Evolutionary conservation across 371 early-diverging fungal species (phyloP).

Genomic region (Fennellomyces sp.): DNA sequence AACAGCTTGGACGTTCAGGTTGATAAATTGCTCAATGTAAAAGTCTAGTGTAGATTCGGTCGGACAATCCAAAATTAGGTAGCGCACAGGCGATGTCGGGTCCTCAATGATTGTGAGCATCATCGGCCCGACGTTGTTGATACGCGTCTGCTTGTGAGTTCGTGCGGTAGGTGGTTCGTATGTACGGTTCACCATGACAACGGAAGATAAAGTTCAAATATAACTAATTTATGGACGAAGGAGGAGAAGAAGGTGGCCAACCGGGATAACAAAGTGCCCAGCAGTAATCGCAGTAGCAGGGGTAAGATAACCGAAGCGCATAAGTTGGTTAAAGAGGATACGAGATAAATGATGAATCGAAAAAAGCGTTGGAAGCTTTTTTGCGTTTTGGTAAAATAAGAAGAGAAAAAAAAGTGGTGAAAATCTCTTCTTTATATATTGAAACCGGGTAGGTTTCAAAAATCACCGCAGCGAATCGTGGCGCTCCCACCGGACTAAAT

Average conservation of each 20-base stretch:
- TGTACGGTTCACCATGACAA: conserved; percentile 10
- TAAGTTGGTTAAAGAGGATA: not conserved
- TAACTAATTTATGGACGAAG: not conserved
- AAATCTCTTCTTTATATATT: not conserved
- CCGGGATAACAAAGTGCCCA: conserved; percentile 3
- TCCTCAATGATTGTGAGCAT: conserved; percentile 27
- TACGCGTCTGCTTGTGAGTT: conserved; percentile 5
- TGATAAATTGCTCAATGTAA: conserved; percentile 77
- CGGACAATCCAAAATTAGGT: conserved; percentile 90
- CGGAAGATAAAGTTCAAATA: not conserved
- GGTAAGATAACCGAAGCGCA: conserved; percentile 1
- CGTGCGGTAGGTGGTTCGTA: conserved; percentile 9
- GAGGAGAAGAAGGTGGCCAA: conserved; percentile 2
- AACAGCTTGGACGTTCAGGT: conserved; percentile 79
- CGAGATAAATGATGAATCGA: not conserved
- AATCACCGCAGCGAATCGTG: not conserved
- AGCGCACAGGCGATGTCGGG: conserved; percentile 56
- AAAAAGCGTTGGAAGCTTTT: not conserved
- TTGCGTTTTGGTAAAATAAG: not conserved
- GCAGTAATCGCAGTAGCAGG: conserved; percentile 1
- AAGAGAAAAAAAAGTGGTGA: not conserved
- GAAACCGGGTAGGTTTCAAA: not conserved
- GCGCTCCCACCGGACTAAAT: not conserved
- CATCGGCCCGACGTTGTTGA: conserved; percentile 8
- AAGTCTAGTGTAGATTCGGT: conserved; percentile 78